Conservation (phyloP, 306 rosid genomes). For the Dalbergia cochinchinensis region DNA sequence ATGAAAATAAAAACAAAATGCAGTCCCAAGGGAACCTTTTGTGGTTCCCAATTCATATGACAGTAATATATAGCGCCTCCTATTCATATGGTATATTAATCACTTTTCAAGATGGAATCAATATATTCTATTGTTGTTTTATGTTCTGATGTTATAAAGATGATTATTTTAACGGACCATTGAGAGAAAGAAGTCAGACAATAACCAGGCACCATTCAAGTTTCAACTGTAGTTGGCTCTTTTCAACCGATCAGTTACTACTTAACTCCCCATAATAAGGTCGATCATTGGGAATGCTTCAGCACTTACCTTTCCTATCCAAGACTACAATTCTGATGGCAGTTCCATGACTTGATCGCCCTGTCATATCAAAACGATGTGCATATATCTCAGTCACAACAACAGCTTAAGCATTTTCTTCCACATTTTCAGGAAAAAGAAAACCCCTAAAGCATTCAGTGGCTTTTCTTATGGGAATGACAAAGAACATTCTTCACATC, state of each 20-base stretch:
- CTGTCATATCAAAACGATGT: conserved; percentile 47
- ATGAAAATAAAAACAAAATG: no score
- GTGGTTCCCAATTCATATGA: no score
- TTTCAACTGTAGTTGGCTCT: background rate
- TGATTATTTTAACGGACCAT: no score
- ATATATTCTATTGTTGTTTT: no score
- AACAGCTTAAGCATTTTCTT: conserved; percentile 4
- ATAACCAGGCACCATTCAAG: background rate
- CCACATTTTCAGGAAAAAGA: conserved; percentile 4
- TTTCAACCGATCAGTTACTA: conserved; percentile 1
- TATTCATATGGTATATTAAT: no score
- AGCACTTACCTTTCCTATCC: conserved; percentile 24
- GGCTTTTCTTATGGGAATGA: conserved; percentile 51
- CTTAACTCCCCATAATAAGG: no score
- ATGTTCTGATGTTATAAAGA: no score
- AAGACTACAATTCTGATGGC: conserved; percentile 58
- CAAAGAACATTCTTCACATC: conserved; percentile 57
- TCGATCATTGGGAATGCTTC: conserved; percentile 39
- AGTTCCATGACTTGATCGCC: conserved; percentile 42
- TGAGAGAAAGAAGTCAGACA: no score
- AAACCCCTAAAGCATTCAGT: conserved; percentile 37
- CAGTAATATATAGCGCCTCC: no score
- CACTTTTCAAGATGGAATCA: no score
- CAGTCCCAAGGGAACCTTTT: no score
- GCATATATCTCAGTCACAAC: background rate